These are phyloP conservation scores for Aureobasidium sp. DNA, from an alignment of 2,329 filamentous ascomycete species.

Conservation along the genomic window DNA sequence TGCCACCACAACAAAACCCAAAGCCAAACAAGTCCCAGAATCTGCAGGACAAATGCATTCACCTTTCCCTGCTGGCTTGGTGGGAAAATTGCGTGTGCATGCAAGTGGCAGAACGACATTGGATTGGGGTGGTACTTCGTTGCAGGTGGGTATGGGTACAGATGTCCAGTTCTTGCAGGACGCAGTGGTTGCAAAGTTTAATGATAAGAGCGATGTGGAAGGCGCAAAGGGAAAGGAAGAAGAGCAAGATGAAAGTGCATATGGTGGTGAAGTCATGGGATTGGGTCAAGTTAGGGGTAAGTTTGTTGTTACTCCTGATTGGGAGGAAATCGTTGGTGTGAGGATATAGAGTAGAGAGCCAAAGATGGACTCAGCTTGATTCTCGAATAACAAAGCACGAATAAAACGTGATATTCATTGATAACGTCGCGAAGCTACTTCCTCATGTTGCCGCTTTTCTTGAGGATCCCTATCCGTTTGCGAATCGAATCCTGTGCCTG, in stretches of 20 bases:
- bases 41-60: constrained; percentile 20
- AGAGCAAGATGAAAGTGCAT: constrained; percentile 22
- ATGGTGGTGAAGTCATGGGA: constrained; percentile 42
- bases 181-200: constrained; percentile 39
- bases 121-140: constrained; percentile 55
- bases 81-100: constrained; percentile 56
- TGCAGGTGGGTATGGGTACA: constrained; percentile 51
- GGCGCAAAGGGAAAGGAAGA: constrained; percentile 24
- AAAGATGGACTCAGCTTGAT: too few species aligned
- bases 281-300: constrained; percentile 59
- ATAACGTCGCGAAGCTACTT: neutral
- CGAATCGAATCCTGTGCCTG: neutral
- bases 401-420: neutral
- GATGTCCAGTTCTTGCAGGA: constrained; percentile 55
- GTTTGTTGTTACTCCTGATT: constrained; percentile 57
- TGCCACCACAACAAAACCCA: constrained; percentile 8
- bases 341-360: neutral
- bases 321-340: constrained; percentile 42
- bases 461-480: neutral
- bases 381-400: neutral
- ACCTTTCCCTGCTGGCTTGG: constrained; percentile 36
- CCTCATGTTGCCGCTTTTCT: neutral
- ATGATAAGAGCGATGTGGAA: constrained; percentile 20
- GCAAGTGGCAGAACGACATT: constrained; percentile 54
- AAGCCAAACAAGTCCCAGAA: constrained; percentile 23